phyloP scores from a whole-genome alignment of 768 basidiomycete species.

The Boletus insuetus region DNA sequence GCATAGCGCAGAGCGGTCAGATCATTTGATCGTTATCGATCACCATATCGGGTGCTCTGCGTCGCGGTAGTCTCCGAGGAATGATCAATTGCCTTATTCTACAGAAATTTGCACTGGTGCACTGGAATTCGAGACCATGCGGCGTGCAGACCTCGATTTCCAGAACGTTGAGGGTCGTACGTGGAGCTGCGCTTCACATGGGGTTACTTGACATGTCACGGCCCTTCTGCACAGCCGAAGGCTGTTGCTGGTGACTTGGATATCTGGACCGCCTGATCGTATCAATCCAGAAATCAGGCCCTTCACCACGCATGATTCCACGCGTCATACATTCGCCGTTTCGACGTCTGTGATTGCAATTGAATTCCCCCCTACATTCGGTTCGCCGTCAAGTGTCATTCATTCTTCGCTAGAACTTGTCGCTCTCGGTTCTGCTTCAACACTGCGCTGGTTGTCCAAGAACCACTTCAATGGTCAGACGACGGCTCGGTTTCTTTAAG shows the following conservation, averaged over 20 bases:
- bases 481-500: slow-evolving; percentile 10
- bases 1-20: slow-evolving; percentile 39
- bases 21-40: slow-evolving; percentile 43
- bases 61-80: slow-evolving; percentile 19
- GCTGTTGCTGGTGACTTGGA: slow-evolving; percentile 6
- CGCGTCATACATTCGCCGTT: too few relatives aligned
- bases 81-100: slow-evolving; percentile 36
- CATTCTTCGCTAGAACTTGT: slow-evolving; percentile 20
- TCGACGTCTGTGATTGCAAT: slow-evolving; percentile 27
- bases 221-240: slow-evolving; percentile 3
- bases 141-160: slow-evolving; percentile 42
- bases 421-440: slow-evolving; percentile 19
- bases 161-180: slow-evolving; percentile 41
- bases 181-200: slow-evolving; percentile 32
- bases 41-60: slow-evolving; percentile 45
- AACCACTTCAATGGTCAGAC: slow-evolving; percentile 9
- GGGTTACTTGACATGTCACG: slow-evolving; percentile 20
- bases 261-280: slow-evolving; percentile 12
- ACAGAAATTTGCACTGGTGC: slow-evolving; percentile 34
- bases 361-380: slow-evolving; percentile 8
- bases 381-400: slow-evolving; percentile 18
- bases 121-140: slow-evolving; percentile 43
- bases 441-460: slow-evolving; percentile 9
- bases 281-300: slow-evolving; percentile 24
- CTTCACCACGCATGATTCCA: slow-evolving; percentile 33